A percentile compares a stretch with the other conserved stretches of the same genome.
Evolutionary conservation across 495 filamentous ascomycete genomes (phyloP).

Genomic region (Jackrogersella minutella): DNA sequence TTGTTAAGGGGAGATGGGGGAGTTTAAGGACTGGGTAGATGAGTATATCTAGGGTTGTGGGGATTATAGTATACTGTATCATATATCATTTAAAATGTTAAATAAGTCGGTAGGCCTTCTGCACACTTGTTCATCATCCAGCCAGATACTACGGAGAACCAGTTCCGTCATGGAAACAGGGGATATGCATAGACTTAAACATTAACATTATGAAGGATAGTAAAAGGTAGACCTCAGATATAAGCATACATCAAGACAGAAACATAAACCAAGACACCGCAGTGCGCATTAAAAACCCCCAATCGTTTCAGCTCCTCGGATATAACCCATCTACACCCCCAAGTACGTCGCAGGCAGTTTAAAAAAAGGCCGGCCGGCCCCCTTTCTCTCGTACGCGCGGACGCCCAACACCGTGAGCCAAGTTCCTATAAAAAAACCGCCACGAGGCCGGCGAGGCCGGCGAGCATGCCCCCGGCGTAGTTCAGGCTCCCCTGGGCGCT

Average conservation of each 20-base stretch:
- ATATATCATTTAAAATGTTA: too few relatives aligned
- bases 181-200: neutral
- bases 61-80: too few relatives aligned
- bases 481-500: conserved; percentile 3
- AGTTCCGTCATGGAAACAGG: too few relatives aligned
- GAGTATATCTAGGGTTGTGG: too few relatives aligned
- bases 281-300: neutral
- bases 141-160: too few relatives aligned
- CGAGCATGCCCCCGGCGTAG: conserved; percentile 10
- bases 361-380: too few relatives aligned
- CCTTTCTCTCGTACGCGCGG: neutral
- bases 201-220: neutral
- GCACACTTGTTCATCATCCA: too few relatives aligned
- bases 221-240: too few relatives aligned
- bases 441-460: conserved; percentile 10
- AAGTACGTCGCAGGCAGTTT: neutral
- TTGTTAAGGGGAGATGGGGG: too few relatives aligned
- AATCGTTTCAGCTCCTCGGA: neutral
- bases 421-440: conserved; percentile 13
- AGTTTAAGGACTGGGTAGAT: too few relatives aligned
- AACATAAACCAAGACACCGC: neutral
- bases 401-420: neutral
- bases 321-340: neutral
- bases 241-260: neutral
- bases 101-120: too few relatives aligned